Base-by-base conservation (phyloP, 257 asterid genomes). In the Solanum clarkiae region DNA sequence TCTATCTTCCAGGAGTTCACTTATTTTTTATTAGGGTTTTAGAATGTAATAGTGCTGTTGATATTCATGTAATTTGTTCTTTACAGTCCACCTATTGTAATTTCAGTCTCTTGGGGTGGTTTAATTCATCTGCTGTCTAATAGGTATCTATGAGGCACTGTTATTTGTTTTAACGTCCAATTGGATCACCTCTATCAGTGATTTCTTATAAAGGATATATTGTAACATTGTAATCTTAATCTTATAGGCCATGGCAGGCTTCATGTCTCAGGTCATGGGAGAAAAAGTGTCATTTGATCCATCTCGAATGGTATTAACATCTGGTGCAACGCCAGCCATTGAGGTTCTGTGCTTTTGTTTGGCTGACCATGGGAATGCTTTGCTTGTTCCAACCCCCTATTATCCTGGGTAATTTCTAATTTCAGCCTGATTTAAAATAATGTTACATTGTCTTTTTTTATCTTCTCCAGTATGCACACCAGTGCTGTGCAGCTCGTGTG, bases 331-430 rank as follows among this genome's bases (percentile, higher is more conserved):
- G 72, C 94, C 98, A 44, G 98, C 99, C 16, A 86, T 94, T 88
- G 99, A 97, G 92, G 93, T 92, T 71, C 94, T 96, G 24, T 90
- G 93, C 88, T 96, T 93, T 89, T 95, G 97, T 89, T 92, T 96
- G 84, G 98, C 99, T 49, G 99, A 96, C 87, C 96, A 90, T 36
- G 99, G 99, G 87, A 95, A 92, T 87, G 98, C 97, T 66, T 94
- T 95, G 84, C 99, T 97, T 81, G 93, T 97, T 44, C 99, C 98
- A 42, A 89, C 98, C 74, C 99, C 99, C 32, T 95, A 94, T 87
- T 97, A 92, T 88, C 99, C 98, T 44, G 98, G 98, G 99, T 97
- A 94, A 80, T 83, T 60, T 45, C 26, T 45, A 56, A 2, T 20
- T 83, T 44, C 44, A 36, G 15, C 36, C 42, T 51, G 56, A 47